Evolutionary conservation across 306 rosid species (phyloP).

Genomic region (Vigna unguiculata): DNA sequence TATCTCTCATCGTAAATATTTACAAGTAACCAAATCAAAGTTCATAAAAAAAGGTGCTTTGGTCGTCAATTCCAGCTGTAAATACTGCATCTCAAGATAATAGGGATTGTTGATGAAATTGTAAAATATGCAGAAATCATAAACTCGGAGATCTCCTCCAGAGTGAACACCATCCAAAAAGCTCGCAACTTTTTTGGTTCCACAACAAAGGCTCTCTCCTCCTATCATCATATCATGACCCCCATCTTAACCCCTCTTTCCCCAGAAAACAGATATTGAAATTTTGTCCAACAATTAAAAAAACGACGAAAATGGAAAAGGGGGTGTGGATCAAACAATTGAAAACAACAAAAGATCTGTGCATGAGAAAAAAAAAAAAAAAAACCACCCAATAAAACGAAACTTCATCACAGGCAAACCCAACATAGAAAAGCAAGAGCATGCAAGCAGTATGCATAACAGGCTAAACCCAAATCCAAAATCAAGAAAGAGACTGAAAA

Average conservation of each 20-base stretch:
- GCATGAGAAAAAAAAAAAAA: background rate
- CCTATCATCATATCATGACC: background rate
- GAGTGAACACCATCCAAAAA: background rate
- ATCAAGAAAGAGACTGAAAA: background rate
- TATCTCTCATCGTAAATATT: background rate
- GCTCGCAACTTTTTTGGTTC: background rate
- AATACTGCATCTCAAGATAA: background rate
- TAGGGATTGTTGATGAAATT: background rate
- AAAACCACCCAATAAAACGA: background rate
- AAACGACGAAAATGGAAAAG: background rate
- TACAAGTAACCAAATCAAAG: background rate
- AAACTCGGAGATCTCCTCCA: background rate
- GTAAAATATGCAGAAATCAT: background rate
- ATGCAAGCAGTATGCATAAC: background rate
- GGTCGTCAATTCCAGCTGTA: background rate
- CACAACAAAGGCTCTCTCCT: background rate
- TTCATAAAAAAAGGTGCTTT: background rate
- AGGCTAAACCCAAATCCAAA: background rate
- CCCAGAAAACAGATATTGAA: background rate
- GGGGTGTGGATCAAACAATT: slow-evolving; percentile 6
- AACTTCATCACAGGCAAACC: background rate
- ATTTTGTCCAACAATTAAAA: background rate
- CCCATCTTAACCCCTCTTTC: background rate
- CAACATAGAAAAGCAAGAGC: background rate
- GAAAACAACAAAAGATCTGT: slow-evolving; percentile 25